Evolutionary conservation across 768 basidiomycete genomes (phyloP).

Genomic region (Tylopilus subfusipes): DNA sequence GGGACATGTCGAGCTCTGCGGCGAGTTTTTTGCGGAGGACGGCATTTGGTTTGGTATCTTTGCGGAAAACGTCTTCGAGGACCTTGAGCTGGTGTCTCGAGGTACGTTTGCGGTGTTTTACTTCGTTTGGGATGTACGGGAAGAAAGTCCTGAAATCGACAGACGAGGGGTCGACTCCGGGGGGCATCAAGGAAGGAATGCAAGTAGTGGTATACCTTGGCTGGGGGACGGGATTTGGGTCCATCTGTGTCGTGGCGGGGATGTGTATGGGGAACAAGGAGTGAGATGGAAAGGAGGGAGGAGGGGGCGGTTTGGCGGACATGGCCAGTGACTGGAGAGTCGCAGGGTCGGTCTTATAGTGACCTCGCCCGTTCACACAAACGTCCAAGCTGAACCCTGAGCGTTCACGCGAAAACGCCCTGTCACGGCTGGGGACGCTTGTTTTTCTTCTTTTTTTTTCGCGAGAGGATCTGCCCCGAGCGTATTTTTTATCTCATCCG

Average conservation of each 20-base stretch:
- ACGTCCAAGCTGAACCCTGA: constrained; percentile 21
- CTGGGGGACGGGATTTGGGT: constrained; percentile 17
- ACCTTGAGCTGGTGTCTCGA: constrained; percentile 84
- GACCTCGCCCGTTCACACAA: constrained; percentile 32
- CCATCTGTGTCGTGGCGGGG: constrained; percentile 26
- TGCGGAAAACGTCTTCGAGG: constrained; percentile 82
- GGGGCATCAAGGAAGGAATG: constrained; percentile 47
- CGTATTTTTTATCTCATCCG: too few species aligned
- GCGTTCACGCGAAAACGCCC: constrained; percentile 5
- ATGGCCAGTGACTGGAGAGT: too few species aligned
- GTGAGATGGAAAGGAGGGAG: constrained; percentile 35
- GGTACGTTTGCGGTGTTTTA: constrained; percentile 92
- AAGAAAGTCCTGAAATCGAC: constrained; percentile 83
- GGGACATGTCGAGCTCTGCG: constrained; percentile 83
- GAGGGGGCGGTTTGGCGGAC: constrained; percentile 34
- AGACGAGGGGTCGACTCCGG: constrained; percentile 55
- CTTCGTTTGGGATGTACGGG: constrained; percentile 87
- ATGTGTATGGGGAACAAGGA: constrained; percentile 24
- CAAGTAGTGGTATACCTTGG: constrained; percentile 37
- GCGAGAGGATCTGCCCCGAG: too few species aligned
- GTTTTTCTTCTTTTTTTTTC: too few species aligned
- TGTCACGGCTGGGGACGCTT: too few species aligned
- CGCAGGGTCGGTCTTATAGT: background rate
- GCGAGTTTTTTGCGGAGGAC: constrained; percentile 76
- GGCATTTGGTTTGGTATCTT: constrained; percentile 90